Base-by-base conservation (phyloP, 2,329 filamentous ascomycete genomes). In the Coniosporium tulheliwenetii region DNA sequence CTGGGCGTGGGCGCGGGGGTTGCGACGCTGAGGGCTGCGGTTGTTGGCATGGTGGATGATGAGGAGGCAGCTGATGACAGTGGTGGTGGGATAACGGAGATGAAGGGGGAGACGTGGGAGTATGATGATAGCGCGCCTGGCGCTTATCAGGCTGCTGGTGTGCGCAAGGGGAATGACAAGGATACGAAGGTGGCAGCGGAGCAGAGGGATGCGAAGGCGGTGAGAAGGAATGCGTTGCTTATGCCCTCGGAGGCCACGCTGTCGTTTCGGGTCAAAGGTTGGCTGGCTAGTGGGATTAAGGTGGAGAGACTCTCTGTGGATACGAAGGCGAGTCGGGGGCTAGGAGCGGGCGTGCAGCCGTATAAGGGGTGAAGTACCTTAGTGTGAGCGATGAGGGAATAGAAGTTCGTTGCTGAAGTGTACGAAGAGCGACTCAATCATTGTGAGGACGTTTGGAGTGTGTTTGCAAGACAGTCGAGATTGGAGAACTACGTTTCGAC, bases 311-410 rank as follows among this genome's bases (percentile, higher is more conserved):
- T 80, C 45, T 65, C 66, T n/a, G 60, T 80, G 10, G 75, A 79
- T 56, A 67, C 75, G n/a, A 79, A 83, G 57, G 86, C 80, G 63
- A 93, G 85, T 59, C 75, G 80, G 43, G 91, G 91, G 0, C 53
- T 98, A 37, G 85, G 85, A 0, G 85, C 93, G 48, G 77, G 82
- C 2, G 77, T 96, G 33, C 93, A 86, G 62, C 91, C 91, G 16
- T 96, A 94, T 62, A 98, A 96, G 64, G 91, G 91, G 91, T 98
- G 48, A 98, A 98, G 63, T 98, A 98, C 61, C 59, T 98, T 51
- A 95, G 87, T 49, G 72, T 78, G 10, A 77, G 73, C 54, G 61
- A 64, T 43, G 65, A 65, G 47, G 76, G 76, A 1, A 58, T 73
- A 4, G 69, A 72, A 48, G 52, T 61, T 39, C 54, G 64, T 43